Evolutionary conservation across 768 basidiomycete species (phyloP).

Genomic region (Psilocybe subaeruginosa): DNA sequence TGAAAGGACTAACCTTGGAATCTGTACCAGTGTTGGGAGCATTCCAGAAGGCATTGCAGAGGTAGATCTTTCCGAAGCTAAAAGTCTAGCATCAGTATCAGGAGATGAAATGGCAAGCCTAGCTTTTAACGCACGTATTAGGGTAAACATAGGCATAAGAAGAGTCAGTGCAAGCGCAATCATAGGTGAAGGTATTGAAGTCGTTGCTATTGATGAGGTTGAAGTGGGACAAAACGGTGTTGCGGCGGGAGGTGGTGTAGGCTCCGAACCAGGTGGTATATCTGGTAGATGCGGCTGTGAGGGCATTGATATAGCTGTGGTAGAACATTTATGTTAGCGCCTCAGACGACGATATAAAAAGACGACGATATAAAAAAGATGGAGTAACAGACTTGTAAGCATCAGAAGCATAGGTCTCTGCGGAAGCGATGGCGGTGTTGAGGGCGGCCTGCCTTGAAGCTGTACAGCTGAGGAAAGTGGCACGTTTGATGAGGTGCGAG

Average conservation of each 20-base stretch:
- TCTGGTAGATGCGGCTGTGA: constrained; percentile 39
- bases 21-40: constrained; percentile 50
- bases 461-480: constrained; percentile 38
- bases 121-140: constrained; percentile 22
- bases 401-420: constrained; percentile 41
- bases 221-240: constrained; percentile 42
- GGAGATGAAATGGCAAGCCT: neutral
- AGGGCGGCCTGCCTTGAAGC: constrained; percentile 32
- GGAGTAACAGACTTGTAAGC: constrained; percentile 33
- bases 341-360: neutral
- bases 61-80: constrained; percentile 34
- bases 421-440: constrained; percentile 37
- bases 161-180: constrained; percentile 39
- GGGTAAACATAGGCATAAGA: constrained; percentile 43
- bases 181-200: constrained; percentile 35
- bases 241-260: constrained; percentile 37
- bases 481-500: constrained; percentile 33
- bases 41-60: constrained; percentile 53
- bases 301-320: constrained; percentile 15
- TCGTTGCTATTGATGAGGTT: constrained; percentile 33
- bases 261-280: constrained; percentile 57
- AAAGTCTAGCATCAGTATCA: neutral
- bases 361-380: neutral
- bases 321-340: neutral
- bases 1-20: constrained; percentile 30